Evolutionary conservation across 164 flowering plant species (phyloP), one percentile per base, ranked within the genome.

Genomic region (Sextonia rubra): DNA sequence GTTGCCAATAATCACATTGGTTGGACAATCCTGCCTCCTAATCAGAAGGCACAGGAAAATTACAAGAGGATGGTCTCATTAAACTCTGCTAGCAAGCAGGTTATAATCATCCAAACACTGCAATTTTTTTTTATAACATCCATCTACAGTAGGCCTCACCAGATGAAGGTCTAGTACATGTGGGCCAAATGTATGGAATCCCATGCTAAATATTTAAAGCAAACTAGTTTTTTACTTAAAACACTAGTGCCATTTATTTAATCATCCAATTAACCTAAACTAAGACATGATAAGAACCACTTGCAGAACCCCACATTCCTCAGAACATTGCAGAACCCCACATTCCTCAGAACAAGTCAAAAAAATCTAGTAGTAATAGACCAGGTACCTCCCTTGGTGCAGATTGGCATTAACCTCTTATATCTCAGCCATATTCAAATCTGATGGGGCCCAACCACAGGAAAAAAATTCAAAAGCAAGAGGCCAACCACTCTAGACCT

Each of bases 391-490:
- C 8, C 64, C 64, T 7, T 30, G 22, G 47, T 71, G 75, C 70
- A 63, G 24, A 83, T 81, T 85, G 77, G 68, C 79, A 76, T 83
- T 84, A 75, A 1, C 66, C 55, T 66, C 84, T 49, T 65, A 66
- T 81, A 66, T 81, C 80, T 77, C 80, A 75, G 72, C 80, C 81
- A 60, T 77, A 72, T 52, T 52, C 58, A 52, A 52, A 52, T 52
- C 58, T 52, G n/a, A 65, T 25, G 24, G 65, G 76, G 72, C 29
- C 29, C 66, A 44, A 24, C 32, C 61, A 27, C 20, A 5, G 32
- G 44, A 37, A 6, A 14, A 70, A 61, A 15, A 0, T 15, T 47
- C 72, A 47, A 64, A 4, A 64, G 44, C 27, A 74, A 71, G 71
- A 63, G 26, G 77, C 72, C 76, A 73, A 75, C 82, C 70, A 74